A percentile compares a stretch with the other conserved stretches of the same genome.
Conservation (phyloP, 345 rosid species). For the Chamaenerion angustifolium region DNA sequence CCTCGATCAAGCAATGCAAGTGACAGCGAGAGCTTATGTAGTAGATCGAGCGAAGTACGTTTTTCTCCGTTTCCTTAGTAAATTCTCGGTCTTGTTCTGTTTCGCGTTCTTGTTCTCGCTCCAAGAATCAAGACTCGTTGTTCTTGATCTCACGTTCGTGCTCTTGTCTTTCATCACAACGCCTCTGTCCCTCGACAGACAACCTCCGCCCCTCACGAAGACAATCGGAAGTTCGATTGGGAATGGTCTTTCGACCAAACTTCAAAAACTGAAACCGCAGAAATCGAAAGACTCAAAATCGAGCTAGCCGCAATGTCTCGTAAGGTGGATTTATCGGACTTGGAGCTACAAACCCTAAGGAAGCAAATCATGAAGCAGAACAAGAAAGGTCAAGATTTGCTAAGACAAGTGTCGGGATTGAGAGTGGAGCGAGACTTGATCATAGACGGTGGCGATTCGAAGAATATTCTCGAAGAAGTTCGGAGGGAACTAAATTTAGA, state of each 20-base stretch:
- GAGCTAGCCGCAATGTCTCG: conserved; percentile 21
- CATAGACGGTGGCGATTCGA: conserved; percentile 16
- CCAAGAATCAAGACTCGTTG: background rate
- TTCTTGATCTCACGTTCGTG: background rate
- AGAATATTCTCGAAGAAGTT: conserved; percentile 17
- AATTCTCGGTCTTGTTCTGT: background rate
- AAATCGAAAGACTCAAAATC: conserved; percentile 23
- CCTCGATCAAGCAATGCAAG: conserved; percentile 6
- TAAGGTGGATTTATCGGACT: conserved; percentile 24
- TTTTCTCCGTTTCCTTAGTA: too few relatives aligned
- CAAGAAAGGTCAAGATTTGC: conserved; percentile 27
- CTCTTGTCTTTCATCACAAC: too few relatives aligned
- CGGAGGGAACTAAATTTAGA: conserved; percentile 25
- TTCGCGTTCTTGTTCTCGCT: background rate
- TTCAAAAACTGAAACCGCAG: conserved; percentile 9
- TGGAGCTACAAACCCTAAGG: conserved; percentile 31
- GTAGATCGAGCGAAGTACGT: conserved; percentile 10
- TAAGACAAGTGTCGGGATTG: conserved; percentile 14
- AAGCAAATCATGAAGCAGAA: conserved; percentile 30
- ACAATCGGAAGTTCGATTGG: conserved; percentile 19
- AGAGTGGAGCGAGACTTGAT: conserved; percentile 21
- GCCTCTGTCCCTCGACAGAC: too few relatives aligned
- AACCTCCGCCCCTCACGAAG: conserved; percentile 10
- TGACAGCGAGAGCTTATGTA: background rate
- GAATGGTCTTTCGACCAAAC: conserved; percentile 24